Percentiles rank a stretch among this genome's conserved stretches.
phyloP scores from a whole-genome alignment of 2,329 filamentous ascomycete species.

The Talaromyces sp. region DNA sequence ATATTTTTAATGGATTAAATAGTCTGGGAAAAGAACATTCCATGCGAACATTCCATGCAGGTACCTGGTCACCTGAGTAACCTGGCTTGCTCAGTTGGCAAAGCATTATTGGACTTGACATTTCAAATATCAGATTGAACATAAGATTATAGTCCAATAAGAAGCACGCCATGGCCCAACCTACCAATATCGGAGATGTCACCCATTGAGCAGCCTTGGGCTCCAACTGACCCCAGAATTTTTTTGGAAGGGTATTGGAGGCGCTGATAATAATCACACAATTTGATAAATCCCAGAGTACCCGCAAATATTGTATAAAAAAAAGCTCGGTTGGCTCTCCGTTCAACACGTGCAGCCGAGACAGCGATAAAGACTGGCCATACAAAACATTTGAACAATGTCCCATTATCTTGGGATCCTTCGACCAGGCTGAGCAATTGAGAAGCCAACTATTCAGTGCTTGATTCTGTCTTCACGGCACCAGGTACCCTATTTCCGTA shows the following conservation, averaged over 20 bases:
- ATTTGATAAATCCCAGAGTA: constrained; percentile 21
- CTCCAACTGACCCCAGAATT: constrained; percentile 12
- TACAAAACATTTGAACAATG: constrained; percentile 26
- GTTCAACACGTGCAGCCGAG: constrained; percentile 20
- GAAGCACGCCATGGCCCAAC: no score
- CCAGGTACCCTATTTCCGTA: constrained; percentile 16
- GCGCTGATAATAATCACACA: constrained; percentile 27
- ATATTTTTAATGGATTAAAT: no score
- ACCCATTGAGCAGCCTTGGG: no score
- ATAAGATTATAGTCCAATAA: no score
- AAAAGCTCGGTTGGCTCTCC: background rate
- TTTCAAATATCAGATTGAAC: no score
- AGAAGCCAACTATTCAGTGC: background rate
- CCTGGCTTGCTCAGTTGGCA: no score
- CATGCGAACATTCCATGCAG: no score
- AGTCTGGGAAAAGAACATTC: no score
- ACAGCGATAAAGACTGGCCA: constrained; percentile 25
- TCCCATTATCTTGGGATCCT: constrained; percentile 1
- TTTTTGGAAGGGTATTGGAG: constrained; percentile 18
- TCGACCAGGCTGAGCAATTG: constrained; percentile 4
- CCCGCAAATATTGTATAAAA: constrained; percentile 9
- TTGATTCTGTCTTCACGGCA: background rate
- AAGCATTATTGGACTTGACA: no score
- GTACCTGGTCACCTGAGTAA: no score
- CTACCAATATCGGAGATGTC: no score